A percentile compares a stretch with the other conserved stretches of the same genome.
Conservation (phyloP, 2,329 filamentous ascomycete species). For the Ophiognomonia clavigignenti-juglandacearum region DNA sequence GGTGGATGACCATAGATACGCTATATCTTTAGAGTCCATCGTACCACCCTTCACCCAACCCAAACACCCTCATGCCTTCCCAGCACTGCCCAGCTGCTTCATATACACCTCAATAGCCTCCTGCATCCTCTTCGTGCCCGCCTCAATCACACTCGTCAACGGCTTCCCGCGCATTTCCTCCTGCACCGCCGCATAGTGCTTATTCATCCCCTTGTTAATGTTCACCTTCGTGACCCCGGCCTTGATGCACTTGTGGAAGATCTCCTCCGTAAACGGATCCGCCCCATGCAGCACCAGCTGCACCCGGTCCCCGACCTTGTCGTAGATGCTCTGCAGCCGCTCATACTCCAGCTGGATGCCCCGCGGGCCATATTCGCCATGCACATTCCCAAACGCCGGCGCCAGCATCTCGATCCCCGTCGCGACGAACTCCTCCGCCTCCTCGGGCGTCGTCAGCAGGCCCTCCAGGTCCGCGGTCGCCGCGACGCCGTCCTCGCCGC, state of each 20-base stretch:
- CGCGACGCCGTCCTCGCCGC: constrained; percentile 66
- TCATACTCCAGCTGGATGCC: constrained; percentile 60
- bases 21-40: too few relatives aligned
- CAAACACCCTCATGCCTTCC: constrained; percentile 30
- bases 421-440: constrained; percentile 65
- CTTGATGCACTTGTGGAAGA: constrained; percentile 39
- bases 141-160: constrained; percentile 42
- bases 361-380: constrained; percentile 65
- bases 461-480: constrained; percentile 48
- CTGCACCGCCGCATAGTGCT: constrained; percentile 39
- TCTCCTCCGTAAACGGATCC: constrained; percentile 41
- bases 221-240: constrained; percentile 44
- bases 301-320: constrained; percentile 38
- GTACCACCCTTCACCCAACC: too few relatives aligned
- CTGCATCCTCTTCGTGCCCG: constrained; percentile 42
- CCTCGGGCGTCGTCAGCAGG: constrained; percentile 59
- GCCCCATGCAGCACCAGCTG: constrained; percentile 43
- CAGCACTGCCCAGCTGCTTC: constrained; percentile 39
- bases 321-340: constrained; percentile 38
- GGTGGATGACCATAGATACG: too few relatives aligned
- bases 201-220: constrained; percentile 49
- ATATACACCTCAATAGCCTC: constrained; percentile 43
- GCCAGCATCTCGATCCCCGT: constrained; percentile 72
- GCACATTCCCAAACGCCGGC: constrained; percentile 72
- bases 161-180: constrained; percentile 41